Evolutionary conservation across 148 eudicot species (phyloP), one percentile per base, ranked within the genome.

Genomic region (Oxyria digyna): DNA sequence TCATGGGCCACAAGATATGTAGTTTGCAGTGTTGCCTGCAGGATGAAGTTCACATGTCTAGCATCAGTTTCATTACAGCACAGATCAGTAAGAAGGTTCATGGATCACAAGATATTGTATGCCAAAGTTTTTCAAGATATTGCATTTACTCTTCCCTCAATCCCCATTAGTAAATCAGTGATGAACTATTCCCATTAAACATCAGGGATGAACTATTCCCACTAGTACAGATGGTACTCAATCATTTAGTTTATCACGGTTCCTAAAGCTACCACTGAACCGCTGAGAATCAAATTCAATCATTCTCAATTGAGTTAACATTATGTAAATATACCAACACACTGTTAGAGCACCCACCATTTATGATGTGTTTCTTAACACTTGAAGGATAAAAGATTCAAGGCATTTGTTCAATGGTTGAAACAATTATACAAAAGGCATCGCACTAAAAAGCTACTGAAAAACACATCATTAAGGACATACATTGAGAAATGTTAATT

Each of bases 1-100:
- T 94, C 98, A 71, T 94, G 86, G 77, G 98, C 98, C 67, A 88
- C 89, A 14, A 94, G 86, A 78, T 90, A 94, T 45, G 87, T 79
- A 45, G 86, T 65, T 76, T 83, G 87, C 59, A 90, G 91, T 12
- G 89, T 86, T 71, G 96, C 90, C 98, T 90, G 90, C 75, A 82
- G 42, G 11, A 70, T 40, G 35, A 17, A 71, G 15, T 54, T 54
- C 31, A 11, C 2, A 54, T 54, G 24, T 54, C 27, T 50, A 50
- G 26, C 29, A 54, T 54, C 62, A 54, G 31, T 14, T 24, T 24
- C 62, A 46, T 46, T 46, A n/a, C 18, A 82, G 84, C 4, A 1
- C 76, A 68, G 4, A 29, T 57, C 54, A 14, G 4, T 42, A 27
- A n/a, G n/a, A n/a, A n/a, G n/a, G n/a, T n/a, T n/a, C n/a, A n/a